Evolutionary conservation across 129 eudicot genomes (phyloP).

Genomic region (Centaurea solstitialis): DNA sequence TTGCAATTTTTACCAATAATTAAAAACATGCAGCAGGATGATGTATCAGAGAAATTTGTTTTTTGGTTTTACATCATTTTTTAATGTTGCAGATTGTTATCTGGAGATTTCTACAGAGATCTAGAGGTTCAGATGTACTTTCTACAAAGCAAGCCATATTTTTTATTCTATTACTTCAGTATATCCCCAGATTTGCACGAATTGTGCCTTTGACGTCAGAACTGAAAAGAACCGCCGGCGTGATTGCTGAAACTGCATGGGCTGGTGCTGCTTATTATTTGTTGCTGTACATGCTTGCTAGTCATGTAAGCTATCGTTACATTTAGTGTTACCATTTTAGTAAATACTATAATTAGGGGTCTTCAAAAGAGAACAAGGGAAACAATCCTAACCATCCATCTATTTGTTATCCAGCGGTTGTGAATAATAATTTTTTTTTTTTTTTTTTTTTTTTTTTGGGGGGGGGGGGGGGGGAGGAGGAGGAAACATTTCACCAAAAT

Average conservation of each 20-base stretch:
- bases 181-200: conserved; percentile 68
- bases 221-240: conserved; percentile 86
- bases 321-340: background rate
- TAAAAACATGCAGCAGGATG: background rate
- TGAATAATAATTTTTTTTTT: no score
- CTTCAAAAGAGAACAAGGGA: background rate
- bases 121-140: conserved; percentile 66
- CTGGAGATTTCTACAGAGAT: conserved; percentile 75
- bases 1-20: background rate
- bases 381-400: background rate
- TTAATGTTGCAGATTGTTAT: conserved; percentile 75
- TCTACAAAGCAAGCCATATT: conserved; percentile 76
- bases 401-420: background rate
- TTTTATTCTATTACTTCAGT: conserved; percentile 69
- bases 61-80: background rate
- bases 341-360: background rate
- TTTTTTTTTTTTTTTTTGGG: no score
- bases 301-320: conserved; percentile 64
- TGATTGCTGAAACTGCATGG: conserved; percentile 95
- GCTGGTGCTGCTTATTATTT: conserved; percentile 93
- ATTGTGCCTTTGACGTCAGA: conserved; percentile 72
- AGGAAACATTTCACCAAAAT: background rate
- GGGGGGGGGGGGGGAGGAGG: no score
- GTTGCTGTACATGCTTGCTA: conserved; percentile 85
- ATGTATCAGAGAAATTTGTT: background rate